A percentile compares a stretch with the other conserved stretches of the same genome.
phyloP scores from a whole-genome alignment of 2,329 filamentous ascomycete genomes.

The Aureobasidium melanogenum region DNA sequence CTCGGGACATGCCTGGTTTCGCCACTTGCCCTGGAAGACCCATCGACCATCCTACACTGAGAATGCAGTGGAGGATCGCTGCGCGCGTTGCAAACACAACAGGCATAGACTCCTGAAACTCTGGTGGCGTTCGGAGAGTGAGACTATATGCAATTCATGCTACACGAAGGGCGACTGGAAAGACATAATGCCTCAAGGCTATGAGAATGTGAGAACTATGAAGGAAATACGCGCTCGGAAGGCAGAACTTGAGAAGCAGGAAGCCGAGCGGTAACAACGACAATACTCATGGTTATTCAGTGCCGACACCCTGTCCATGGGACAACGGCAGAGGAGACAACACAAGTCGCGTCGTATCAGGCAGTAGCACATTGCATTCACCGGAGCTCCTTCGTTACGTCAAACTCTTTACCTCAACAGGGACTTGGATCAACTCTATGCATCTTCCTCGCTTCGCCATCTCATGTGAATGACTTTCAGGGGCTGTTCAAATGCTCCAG shows the following conservation, averaged over 20 bases:
- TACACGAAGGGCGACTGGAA: not conserved
- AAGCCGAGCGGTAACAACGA: not conserved
- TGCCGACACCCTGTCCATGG: too few species aligned
- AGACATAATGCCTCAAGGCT: not conserved
- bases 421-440: too few species aligned
- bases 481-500: too few species aligned
- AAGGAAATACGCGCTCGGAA: not conserved
- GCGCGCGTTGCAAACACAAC: not conserved
- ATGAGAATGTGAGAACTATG: not conserved
- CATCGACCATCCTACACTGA: not conserved
- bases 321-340: too few species aligned
- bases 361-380: too few species aligned
- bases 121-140: not conserved
- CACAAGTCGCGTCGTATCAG: too few species aligned
- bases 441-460: too few species aligned
- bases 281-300: not conserved
- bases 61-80: not conserved
- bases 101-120: not conserved
- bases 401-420: too few species aligned
- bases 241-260: not conserved
- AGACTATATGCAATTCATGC: not conserved
- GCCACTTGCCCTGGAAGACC: not conserved
- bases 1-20: not conserved
- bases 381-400: too few species aligned
- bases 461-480: too few species aligned